A percentile compares a stretch with the other conserved stretches of the same genome.
These are phyloP conservation scores for Thuja plicata DNA, from an alignment of 83 land plant genomes.

Conservation along the genomic window DNA sequence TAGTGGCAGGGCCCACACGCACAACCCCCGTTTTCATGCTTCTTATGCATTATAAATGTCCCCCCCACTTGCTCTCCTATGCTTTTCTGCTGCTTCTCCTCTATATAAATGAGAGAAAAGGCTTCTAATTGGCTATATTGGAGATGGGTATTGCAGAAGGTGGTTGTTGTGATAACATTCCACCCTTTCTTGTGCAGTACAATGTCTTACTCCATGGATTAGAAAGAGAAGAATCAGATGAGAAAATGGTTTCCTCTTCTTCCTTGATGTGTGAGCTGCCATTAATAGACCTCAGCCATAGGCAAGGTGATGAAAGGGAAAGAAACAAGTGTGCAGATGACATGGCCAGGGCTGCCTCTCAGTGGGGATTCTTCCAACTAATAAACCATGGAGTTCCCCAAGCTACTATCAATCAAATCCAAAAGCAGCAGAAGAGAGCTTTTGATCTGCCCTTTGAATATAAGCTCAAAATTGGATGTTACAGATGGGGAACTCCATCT, in stretches of 20 bases:
- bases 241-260: not conserved
- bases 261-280: constrained; percentile 35
- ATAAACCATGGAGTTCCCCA: constrained; percentile 30
- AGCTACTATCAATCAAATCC: constrained; percentile 9
- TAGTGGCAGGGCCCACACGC: no score
- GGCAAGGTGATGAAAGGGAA: constrained; percentile 17
- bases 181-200: not conserved
- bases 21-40: no score
- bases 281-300: constrained; percentile 39
- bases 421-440: constrained; percentile 16
- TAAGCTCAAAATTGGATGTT: constrained; percentile 31
- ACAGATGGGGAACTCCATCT: constrained; percentile 59
- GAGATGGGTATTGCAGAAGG: not conserved
- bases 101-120: not conserved
- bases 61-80: not conserved
- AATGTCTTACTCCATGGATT: not conserved
- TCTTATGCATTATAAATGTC: not conserved
- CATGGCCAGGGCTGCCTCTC: constrained; percentile 44
- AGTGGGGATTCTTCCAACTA: constrained; percentile 61
- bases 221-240: not conserved
- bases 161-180: not conserved
- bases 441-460: constrained; percentile 41
- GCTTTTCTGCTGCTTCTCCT: not conserved
- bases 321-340: constrained; percentile 34
- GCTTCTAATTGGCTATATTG: no score